Percentiles rank a stretch among this genome's conserved stretches.
These are phyloP conservation scores for Microbotryum scabiosae DNA, from an alignment of 1,284 basidiomycete genomes.

Conservation along the genomic window DNA sequence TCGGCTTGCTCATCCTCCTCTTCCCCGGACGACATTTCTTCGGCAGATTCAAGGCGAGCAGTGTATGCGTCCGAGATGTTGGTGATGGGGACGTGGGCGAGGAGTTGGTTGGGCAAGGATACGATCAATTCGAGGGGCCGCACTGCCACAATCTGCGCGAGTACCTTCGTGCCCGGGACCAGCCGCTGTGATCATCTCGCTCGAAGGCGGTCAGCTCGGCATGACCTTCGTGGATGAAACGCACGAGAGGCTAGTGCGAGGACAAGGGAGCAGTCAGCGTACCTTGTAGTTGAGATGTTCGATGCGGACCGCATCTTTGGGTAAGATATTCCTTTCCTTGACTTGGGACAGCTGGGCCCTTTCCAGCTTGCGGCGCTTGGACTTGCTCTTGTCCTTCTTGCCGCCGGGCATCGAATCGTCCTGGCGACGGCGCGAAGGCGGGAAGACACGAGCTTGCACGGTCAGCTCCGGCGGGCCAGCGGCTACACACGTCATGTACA, in stretches of 20 bases:
- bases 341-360: constrained; percentile 10
- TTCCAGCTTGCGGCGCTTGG: constrained; percentile 35
- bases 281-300: constrained; percentile 95
- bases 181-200: constrained; percentile 53
- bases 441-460: not conserved
- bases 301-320: constrained; percentile 54
- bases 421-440: not conserved
- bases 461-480: too few species aligned
- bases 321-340: constrained; percentile 37
- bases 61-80: constrained; percentile 84
- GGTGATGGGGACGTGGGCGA: constrained; percentile 91
- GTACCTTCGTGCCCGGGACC: constrained; percentile 70
- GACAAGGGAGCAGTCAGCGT: constrained; percentile 18
- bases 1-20: constrained; percentile 42
- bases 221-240: not conserved
- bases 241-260: not conserved
- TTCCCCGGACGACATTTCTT: constrained; percentile 45
- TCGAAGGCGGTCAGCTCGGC: not conserved
- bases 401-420: constrained; percentile 14
- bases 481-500: not conserved
- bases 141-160: constrained; percentile 77
- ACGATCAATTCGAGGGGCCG: constrained; percentile 84
- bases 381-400: constrained; percentile 38
- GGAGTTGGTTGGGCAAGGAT: constrained; percentile 88
- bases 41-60: constrained; percentile 52